Base-by-base conservation (phyloP, 305 asterid species). In the Fraxinus platypoda region DNA sequence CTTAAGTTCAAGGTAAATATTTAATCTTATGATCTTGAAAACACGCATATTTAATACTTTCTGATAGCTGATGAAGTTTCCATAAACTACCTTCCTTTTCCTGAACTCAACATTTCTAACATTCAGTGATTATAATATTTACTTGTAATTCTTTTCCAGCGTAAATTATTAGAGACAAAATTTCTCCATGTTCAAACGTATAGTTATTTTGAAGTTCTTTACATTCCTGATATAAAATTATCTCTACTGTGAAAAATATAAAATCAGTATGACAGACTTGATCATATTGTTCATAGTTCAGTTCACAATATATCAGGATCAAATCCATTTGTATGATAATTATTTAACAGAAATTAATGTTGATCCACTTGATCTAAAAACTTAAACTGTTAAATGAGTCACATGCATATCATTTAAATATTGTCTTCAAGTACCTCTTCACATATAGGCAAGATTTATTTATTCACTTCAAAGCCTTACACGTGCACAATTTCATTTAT, bases 1-100 rank as follows among this genome's bases (percentile, higher is more conserved):
- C 88, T 94, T 62, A 87, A 90, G 68, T 92, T 94, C 81, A 87
- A 91, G 98, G 97, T 93, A 86, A 82, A 54, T 11, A 74, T 84
- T 80, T 80, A 54, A 70, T 82, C 62, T 13, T 83, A 81, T 31
- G 76, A 74, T 54, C 80, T 82, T 77, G 70, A 76, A 34, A 35
- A 74, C 72, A 66, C 4, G 21, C 49, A 23, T 23, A n/a, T n/a
- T 75, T 19, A 35, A 75, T 64, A 72, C 19, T 28, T 77, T 59
- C 75, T 28, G 41, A 11, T 78, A 30, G 72, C 80, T 72, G 75
- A 78, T 72, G 34, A 59, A 25, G 79, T 72, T 76, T 78, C 37
- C 12, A 30, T 30, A 70, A 66, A 66, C 74, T 26, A 66, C 74
- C 74, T 26, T 66, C 35, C 35, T 66, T 66, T 26, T 66, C 35